Evolutionary conservation across 2,329 filamentous ascomycete species (phyloP), one percentile per base, ranked within the genome.

Genomic region (Fusarium mundagurra): DNA sequence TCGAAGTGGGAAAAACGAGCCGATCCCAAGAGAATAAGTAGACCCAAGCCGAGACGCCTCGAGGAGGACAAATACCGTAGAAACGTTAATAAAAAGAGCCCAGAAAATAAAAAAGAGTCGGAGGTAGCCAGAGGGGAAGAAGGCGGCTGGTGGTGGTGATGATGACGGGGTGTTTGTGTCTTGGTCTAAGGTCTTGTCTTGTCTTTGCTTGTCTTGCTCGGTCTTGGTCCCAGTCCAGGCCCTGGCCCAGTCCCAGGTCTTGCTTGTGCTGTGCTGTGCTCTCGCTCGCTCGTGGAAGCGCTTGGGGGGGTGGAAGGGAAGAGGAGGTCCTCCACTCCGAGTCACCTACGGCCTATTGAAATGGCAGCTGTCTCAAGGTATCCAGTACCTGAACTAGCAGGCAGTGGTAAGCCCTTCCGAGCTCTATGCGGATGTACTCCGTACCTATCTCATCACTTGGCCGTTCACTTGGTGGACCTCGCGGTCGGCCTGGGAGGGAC

Each of bases 251-350:
- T 34, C 31, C 20, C 45, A 55, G 51, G 64, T 58, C 64, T 64
- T 68, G 62, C 54, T 60, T 63, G 43, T 64, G 60, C 38, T 58
- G 36, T 39, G 36, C 36, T 61, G 41, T 63, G 61, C 45, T 59
- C 55, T 70, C 29, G 69, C 55, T 65, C 34, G 70, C 59, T 67
- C 44, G 44, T 60, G 61, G 72, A 73, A 73, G 72, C 72, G 72
- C 72, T 71, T 65, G 67, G 63, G 63, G 69, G 61, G 60, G 69
- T 71, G 69, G 61, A 69, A 72, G 65, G 64, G 67, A 72, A 65
- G 71, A 75, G 72, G 72, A 75, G 72, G 69, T 75, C 64, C 72
- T 75, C 72, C 55, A 70, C 67, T 45, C 60, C 44, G 22, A 48
- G 51, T 55, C 31, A 38, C 55, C 50, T 48, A 61, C 67, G 50